Percentiles rank a stretch among this genome's conserved stretches.
Conservation (phyloP, 495 filamentous ascomycete genomes). For the Neurospora sp. region DNA sequence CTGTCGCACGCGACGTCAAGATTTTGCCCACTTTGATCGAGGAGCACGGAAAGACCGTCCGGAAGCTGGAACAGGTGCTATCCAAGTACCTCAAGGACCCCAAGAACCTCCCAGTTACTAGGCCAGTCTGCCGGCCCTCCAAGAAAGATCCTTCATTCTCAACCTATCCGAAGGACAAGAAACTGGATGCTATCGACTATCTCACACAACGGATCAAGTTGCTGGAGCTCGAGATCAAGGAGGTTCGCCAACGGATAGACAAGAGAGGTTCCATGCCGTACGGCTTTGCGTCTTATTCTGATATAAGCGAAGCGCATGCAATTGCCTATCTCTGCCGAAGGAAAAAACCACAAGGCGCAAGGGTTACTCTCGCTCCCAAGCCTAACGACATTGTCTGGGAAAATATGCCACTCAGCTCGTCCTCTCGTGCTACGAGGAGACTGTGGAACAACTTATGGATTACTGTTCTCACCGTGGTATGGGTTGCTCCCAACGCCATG, state of each 20-base stretch:
- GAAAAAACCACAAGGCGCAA: constrained; percentile 73
- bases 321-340: constrained; percentile 72
- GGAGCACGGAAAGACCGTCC: constrained; percentile 71
- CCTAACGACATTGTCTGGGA: constrained; percentile 96
- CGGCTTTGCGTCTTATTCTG: constrained; percentile 88
- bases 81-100: constrained; percentile 88
- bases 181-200: constrained; percentile 91
- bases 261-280: constrained; percentile 79
- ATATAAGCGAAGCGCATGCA: constrained; percentile 76
- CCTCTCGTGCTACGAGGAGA: constrained; percentile 56
- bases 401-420: constrained; percentile 64
- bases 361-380: constrained; percentile 65
- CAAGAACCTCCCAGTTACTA: constrained; percentile 61
- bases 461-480: constrained; percentile 67
- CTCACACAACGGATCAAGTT: constrained; percentile 73
- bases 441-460: constrained; percentile 80
- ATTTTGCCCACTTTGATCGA: constrained; percentile 74
- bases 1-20: constrained; percentile 85
- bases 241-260: constrained; percentile 71
- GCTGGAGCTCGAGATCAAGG: constrained; percentile 74
- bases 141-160: constrained; percentile 53
- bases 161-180: constrained; percentile 52
- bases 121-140: constrained; percentile 69
- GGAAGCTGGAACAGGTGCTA: constrained; percentile 68
- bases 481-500: constrained; percentile 88